These are phyloP conservation scores for Ganoderma meredithae DNA, from an alignment of 1,284 basidiomycete species.

Conservation along the genomic window DNA sequence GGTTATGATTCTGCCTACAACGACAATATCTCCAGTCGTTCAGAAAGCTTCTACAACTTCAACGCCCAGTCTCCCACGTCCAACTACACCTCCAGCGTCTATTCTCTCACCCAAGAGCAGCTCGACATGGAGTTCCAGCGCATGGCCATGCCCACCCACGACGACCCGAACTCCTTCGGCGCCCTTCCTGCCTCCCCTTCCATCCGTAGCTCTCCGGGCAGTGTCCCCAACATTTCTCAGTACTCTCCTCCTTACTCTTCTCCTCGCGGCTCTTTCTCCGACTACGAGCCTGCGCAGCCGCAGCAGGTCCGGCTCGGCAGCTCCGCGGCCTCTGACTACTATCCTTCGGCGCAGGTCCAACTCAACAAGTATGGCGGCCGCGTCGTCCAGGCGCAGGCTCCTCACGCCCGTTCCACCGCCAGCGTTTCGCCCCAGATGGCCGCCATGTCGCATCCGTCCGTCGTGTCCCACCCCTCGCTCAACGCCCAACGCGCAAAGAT, in stretches of 20 bases:
- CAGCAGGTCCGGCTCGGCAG: constrained; percentile 46
- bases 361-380: constrained; percentile 40
- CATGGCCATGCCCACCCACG: constrained; percentile 43
- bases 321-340: constrained; percentile 60
- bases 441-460: constrained; percentile 42
- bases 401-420: constrained; percentile 56
- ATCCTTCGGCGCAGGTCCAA: constrained; percentile 39
- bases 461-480: constrained; percentile 48
- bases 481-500: constrained; percentile 44
- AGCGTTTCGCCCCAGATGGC: constrained; percentile 58
- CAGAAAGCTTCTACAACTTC: constrained; percentile 74
- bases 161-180: constrained; percentile 56
- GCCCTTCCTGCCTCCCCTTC: constrained; percentile 66
- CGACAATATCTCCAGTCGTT: constrained; percentile 71
- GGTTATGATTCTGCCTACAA: constrained; percentile 50
- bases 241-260: constrained; percentile 39
- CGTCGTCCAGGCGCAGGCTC: constrained; percentile 32
- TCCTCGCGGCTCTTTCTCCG: constrained; percentile 63
- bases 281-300: constrained; percentile 58
- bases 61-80: constrained; percentile 59
- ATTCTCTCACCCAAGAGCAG: constrained; percentile 67
- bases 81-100: constrained; percentile 71
- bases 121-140: constrained; percentile 77
- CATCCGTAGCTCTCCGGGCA: constrained; percentile 55
- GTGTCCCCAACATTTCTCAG: constrained; percentile 42